Evolutionary conservation across 1,139 yeast species (phyloP), one percentile per base, ranked within the genome.

Genomic region (Pichiaceae sp.): DNA sequence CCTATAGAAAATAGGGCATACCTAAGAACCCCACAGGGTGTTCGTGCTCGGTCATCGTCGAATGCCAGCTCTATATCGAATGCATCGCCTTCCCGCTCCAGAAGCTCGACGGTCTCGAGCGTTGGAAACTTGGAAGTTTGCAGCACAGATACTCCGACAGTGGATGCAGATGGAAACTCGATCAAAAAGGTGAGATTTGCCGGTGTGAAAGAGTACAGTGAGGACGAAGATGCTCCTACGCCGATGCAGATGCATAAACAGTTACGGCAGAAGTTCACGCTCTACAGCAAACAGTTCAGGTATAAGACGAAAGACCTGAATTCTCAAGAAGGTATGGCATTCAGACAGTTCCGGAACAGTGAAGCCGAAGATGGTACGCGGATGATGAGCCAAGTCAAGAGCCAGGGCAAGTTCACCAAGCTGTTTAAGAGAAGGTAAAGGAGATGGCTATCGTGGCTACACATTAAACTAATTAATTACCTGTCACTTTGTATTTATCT

Each of bases 171-270:
- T 20, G 57, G 52, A 3, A 40, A 40, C 15, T 11, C 39, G 2
- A 39, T 50, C 8, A 73, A 71, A 43, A 68, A 58, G 42, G 78
- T 74, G 5, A 53, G 79, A 28, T 74, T 74, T 43, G 57, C 57
- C 3, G 78, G 78, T 1, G 78, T 74, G 3, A 65, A 72, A 1
- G 70, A 63, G 36, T 74, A 71, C 43, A 52, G 67, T 1, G 74
- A 65, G 30, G 73, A 67, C 8, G 80, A 74, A 49, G 80, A 74
- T 55, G 74, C 72, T 0, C 79, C 78, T 1, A 59, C 61, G 3
- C 54, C 74, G 3, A 63, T 61, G 35, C 70, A 68, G 42, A 57
- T 73, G 29, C 63, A 63, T 42, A 62, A 64, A 34, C 70, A 72
- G 31, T 53, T 73, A 37, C 63, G 67, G 31, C 58, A 54, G 37